These are phyloP conservation scores for Triticum monococcum DNA, from an alignment of 176 grass and related monocot species.

Conservation along the genomic window DNA sequence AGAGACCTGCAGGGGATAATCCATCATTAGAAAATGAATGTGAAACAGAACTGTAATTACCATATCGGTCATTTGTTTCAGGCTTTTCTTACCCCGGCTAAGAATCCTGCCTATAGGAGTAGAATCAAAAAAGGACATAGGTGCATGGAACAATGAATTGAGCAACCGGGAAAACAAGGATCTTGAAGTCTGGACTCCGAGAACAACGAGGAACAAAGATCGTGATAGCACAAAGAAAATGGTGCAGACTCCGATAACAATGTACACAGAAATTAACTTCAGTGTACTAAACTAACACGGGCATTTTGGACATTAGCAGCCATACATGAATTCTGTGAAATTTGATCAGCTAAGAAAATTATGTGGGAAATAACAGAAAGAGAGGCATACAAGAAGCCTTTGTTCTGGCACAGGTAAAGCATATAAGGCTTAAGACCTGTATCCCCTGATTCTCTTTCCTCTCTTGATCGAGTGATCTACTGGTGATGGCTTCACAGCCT, in stretches of 20 bases:
- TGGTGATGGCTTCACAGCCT: slow-evolving; percentile 29
- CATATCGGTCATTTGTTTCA: neutral
- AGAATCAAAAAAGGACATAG: slow-evolving; percentile 91
- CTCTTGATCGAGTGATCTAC: slow-evolving; percentile 75
- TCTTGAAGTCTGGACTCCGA: slow-evolving; percentile 75
- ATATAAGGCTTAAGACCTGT: slow-evolving; percentile 74
- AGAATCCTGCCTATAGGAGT: slow-evolving; percentile 90
- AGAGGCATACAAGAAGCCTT: slow-evolving; percentile 67
- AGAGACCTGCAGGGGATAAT: slow-evolving; percentile 64
- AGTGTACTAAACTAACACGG: slow-evolving; percentile 65
- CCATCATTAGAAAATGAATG: neutral
- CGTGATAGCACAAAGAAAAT: slow-evolving; percentile 68
- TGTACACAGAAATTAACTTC: slow-evolving; percentile 76
- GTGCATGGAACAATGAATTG: slow-evolving; percentile 66
- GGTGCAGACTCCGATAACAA: slow-evolving; percentile 55
- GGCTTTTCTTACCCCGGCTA: slow-evolving; percentile 66
- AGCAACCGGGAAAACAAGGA: slow-evolving; percentile 85
- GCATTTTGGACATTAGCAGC: slow-evolving; percentile 81
- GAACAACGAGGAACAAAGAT: slow-evolving; percentile 46
- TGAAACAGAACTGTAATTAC: neutral
- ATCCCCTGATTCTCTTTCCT: slow-evolving; percentile 90
- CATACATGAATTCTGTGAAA: slow-evolving; percentile 97
- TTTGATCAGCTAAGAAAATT: slow-evolving; percentile 70
- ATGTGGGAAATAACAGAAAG: slow-evolving; percentile 51
- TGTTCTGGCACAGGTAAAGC: slow-evolving; percentile 71